Evolutionary conservation across 1,284 basidiomycete genomes (phyloP).

Genomic region (Leccinum holopus): DNA sequence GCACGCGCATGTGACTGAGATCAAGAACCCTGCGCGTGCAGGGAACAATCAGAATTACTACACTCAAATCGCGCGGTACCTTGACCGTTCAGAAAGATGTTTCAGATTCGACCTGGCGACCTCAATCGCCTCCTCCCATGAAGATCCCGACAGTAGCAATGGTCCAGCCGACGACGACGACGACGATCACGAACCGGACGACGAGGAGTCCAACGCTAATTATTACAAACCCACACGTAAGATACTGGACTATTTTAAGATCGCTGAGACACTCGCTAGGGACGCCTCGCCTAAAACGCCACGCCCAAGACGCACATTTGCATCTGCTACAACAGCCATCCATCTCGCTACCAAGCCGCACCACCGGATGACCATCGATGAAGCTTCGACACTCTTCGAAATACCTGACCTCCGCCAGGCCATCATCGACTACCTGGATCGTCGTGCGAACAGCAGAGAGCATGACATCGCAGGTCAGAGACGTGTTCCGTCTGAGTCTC

Average conservation of each 20-base stretch:
- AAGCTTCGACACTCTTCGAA: background rate
- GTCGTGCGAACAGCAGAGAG: background rate
- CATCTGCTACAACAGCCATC: background rate
- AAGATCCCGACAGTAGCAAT: background rate
- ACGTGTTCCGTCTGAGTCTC: background rate
- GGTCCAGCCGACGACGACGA: background rate
- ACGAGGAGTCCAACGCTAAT: background rate
- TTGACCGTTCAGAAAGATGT: background rate
- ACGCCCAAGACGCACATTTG: background rate
- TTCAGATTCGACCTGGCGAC: background rate
- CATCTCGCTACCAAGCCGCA: background rate
- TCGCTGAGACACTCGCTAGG: background rate
- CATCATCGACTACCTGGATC: background rate
- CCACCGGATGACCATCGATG: background rate
- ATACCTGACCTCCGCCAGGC: background rate
- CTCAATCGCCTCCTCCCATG: background rate
- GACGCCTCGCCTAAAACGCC: background rate
- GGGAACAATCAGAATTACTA: background rate
- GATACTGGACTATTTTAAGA: background rate
- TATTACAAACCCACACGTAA: background rate
- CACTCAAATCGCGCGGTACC: background rate
- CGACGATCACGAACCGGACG: background rate
- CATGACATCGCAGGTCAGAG: background rate
- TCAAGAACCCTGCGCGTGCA: background rate
- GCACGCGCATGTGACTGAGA: background rate